Percentiles rank a stretch among this genome's conserved stretches.
Evolutionary conservation across 176 grass and related monocot species (phyloP).

Genomic region (Elaeis guineensis): DNA sequence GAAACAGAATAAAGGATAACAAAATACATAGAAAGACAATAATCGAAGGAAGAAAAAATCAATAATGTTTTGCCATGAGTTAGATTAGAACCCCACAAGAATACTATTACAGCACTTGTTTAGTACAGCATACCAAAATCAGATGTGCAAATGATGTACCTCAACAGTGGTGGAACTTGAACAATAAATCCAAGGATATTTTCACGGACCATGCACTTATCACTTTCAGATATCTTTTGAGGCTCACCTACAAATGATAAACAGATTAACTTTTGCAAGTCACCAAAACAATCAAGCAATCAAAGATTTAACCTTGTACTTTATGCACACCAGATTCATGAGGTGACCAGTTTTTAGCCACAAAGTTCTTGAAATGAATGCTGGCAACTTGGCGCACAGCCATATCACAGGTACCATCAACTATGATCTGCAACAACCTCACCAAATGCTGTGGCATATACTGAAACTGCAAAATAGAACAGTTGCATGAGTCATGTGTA

Average conservation of each 20-base stretch:
- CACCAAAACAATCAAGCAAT: constrained; percentile 8
- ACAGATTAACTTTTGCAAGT: constrained; percentile 11
- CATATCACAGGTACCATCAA: constrained; percentile 74
- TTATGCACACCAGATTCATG: constrained; percentile 43
- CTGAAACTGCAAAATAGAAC: constrained; percentile 54
- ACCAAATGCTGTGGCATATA: constrained; percentile 71
- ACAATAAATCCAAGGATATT: constrained; percentile 85
- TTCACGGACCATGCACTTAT: constrained; percentile 70
- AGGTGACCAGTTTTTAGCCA: constrained; percentile 92
- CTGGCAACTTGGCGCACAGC: constrained; percentile 84
- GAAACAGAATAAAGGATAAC: too few species aligned
- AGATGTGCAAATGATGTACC: constrained; percentile 33
- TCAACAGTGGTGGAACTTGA: constrained; percentile 82
- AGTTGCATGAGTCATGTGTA: constrained; percentile 1
- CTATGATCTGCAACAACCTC: constrained; percentile 79
- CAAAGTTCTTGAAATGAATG: constrained; percentile 97
- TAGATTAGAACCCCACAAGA: too few species aligned
- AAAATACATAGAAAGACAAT: constrained; percentile 1
- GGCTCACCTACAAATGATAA: constrained; percentile 40
- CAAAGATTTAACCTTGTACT: constrained; percentile 1
- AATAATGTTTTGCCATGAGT: too few species aligned
- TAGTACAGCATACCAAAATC: too few species aligned
- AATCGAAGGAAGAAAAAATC: not conserved
- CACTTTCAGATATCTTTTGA: constrained; percentile 55
- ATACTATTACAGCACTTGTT: too few species aligned